These are phyloP conservation scores for Zarea fungicola DNA, from an alignment of 2,329 filamentous ascomycete genomes.

Conservation along the genomic window DNA sequence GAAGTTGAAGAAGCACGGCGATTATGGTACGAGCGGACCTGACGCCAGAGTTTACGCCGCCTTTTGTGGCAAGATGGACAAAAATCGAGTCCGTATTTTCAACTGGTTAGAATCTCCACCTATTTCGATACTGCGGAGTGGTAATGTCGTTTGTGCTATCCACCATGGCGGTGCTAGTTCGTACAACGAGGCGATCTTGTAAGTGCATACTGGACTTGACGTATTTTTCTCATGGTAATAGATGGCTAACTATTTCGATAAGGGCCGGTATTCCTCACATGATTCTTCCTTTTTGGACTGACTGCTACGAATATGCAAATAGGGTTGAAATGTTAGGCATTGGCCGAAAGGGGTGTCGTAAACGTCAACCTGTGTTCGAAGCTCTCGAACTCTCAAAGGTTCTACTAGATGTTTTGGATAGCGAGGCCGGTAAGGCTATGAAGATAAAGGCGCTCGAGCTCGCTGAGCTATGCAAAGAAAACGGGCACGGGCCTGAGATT, in stretches of 20 bases:
- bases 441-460: conserved; percentile 13
- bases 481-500: conserved; percentile 25
- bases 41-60: conserved; percentile 17
- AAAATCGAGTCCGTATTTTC: conserved; percentile 30
- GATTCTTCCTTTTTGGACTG: conserved; percentile 39
- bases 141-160: conserved; percentile 34
- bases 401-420: conserved; percentile 17
- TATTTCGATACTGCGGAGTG: conserved; percentile 29
- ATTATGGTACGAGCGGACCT: conserved; percentile 11
- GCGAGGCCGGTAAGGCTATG: conserved; percentile 8
- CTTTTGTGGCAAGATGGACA: conserved; percentile 22
- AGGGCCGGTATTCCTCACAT: conserved; percentile 42
- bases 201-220: too few species aligned
- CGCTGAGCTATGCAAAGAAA: conserved; percentile 9
- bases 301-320: conserved; percentile 42
- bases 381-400: conserved; percentile 17
- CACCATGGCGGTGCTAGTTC: conserved; percentile 45
- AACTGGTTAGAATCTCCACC: conserved; percentile 38
- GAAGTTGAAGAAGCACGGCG: conserved; percentile 26
- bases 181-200: conserved; percentile 33
- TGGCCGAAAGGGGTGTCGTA: conserved; percentile 26
- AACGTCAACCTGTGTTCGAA: conserved; percentile 21
- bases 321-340: conserved; percentile 39
- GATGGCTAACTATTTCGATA: neutral
- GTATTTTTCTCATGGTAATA: neutral